Conservation (phyloP, 495 filamentous ascomycete genomes). For the Penicillium lagena region DNA sequence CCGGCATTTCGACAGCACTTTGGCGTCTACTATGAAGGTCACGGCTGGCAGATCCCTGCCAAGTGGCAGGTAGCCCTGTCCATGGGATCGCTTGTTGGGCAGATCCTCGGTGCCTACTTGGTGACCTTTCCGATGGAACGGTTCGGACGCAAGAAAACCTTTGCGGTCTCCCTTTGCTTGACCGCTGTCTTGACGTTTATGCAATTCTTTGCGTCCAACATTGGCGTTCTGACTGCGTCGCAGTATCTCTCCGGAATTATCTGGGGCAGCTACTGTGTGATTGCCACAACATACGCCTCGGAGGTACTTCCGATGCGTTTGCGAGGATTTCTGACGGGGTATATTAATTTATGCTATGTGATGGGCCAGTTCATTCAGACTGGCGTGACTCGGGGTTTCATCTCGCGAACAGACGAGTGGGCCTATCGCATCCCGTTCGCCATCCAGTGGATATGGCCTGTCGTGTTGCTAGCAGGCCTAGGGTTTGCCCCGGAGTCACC, state of each 20-base stretch:
- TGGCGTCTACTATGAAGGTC: constrained; percentile 42
- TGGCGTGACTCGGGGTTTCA: constrained; percentile 58
- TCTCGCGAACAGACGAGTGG: constrained; percentile 50
- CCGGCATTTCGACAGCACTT: constrained; percentile 57
- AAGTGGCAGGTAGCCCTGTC: constrained; percentile 52
- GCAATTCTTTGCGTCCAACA: constrained; percentile 66
- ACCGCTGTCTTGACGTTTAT: constrained; percentile 62
- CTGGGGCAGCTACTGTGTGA: constrained; percentile 74
- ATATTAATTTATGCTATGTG: constrained; percentile 77
- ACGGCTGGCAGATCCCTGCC: constrained; percentile 60
- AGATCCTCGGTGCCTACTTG: constrained; percentile 68
- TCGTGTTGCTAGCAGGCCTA: constrained; percentile 62
- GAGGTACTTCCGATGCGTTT: constrained; percentile 71
- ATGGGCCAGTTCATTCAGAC: constrained; percentile 65
- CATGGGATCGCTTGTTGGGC: constrained; percentile 54
- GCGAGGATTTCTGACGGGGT: constrained; percentile 65
- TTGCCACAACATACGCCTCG: constrained; percentile 71
- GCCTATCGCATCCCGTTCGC: constrained; percentile 61
- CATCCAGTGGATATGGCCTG: constrained; percentile 77
- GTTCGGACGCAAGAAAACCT: constrained; percentile 62
- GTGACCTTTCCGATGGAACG: constrained; percentile 55
- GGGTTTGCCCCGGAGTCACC: constrained; percentile 68
- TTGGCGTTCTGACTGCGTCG: constrained; percentile 57
- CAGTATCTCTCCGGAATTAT: constrained; percentile 70
- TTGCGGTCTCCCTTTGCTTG: constrained; percentile 56